Base-by-base conservation (phyloP, 2,329 filamentous ascomycete species). In the Herpotrichia juniperi region DNA sequence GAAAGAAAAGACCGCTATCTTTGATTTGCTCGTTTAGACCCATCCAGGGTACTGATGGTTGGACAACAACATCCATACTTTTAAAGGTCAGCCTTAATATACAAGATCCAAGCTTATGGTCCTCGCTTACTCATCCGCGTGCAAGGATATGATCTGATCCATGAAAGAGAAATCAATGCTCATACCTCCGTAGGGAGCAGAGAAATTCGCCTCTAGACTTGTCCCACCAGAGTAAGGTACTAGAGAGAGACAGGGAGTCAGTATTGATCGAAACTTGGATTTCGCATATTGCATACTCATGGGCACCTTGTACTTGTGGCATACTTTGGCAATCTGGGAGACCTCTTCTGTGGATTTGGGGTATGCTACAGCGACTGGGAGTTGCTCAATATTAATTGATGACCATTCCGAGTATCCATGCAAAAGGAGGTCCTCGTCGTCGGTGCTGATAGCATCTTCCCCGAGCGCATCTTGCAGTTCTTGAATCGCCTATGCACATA, bases 21-120 rank as follows among this genome's bases (percentile, higher is more conserved):
- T 88, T 84, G 65, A 89, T 86, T 43, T 86, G 81, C 58, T 88
- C 85, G 64, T 97, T 97, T 51, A 97, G 77, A 46, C 89, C 86
- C 82, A 96, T 92, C 92, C 92, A 97, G n/a, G 89, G 88, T 9
- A 97, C 87, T 6, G 89, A 90, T 2, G 93, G 93, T 71, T 97
- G 93, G 2, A 97, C 91, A 4, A 96, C 90, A 44, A 96, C 82
- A 63, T 97, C 93, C 89, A 96, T 91, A 70, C 71, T 83, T 40
- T 32, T 49, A 32, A 32, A 57, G 19, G 58, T 72, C 53, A 73
- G 63, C 49, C 14, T 22, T 22, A 22, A 28, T n/a, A 24, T 11
- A 11, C 17, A 10, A 4, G 26, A 32, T n/a, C 26, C 17, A 34
- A 25, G 14, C 16, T n/a, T 26, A 28, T 47, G 42, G 17, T 30